These are phyloP conservation scores for Hyphodiscus sp. DNA, from an alignment of 2,329 filamentous ascomycete genomes.

Conservation along the genomic window DNA sequence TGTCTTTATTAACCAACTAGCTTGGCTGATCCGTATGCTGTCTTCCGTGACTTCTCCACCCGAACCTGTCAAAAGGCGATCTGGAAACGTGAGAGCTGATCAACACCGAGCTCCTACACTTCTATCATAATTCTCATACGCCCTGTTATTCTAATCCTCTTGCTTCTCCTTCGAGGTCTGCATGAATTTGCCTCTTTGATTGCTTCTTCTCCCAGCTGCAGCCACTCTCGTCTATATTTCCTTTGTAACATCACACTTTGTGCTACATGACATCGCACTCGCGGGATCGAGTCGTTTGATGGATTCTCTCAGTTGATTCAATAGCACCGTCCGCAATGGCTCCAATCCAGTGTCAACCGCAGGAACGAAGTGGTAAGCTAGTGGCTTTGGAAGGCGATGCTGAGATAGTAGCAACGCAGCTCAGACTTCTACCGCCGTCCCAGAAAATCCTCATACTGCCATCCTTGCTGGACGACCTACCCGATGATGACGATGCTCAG, in stretches of 20 bases:
- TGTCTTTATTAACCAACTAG: too few species aligned
- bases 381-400: conserved; percentile 54
- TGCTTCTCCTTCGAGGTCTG: not conserved
- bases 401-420: conserved; percentile 50
- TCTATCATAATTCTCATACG: not conserved
- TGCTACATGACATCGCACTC: conserved; percentile 4
- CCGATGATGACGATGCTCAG: conserved; percentile 27
- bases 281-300: conserved; percentile 11
- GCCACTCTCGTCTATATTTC: not conserved
- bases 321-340: conserved; percentile 3
- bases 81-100: not conserved
- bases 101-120: not conserved
- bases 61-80: not conserved
- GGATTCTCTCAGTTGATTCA: not conserved
- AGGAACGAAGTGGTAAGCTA: conserved; percentile 38
- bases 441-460: conserved; percentile 53
- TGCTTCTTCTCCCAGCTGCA: not conserved
- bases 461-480: conserved; percentile 14
- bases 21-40: not conserved
- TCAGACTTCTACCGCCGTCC: conserved; percentile 53
- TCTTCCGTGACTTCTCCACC: not conserved
- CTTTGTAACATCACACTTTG: not conserved
- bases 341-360: not conserved
- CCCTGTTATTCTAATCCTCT: not conserved
- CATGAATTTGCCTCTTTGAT: not conserved